phyloP scores from a whole-genome alignment of 2,329 filamentous ascomycete genomes.

The Westerdykella aurantiaca region DNA sequence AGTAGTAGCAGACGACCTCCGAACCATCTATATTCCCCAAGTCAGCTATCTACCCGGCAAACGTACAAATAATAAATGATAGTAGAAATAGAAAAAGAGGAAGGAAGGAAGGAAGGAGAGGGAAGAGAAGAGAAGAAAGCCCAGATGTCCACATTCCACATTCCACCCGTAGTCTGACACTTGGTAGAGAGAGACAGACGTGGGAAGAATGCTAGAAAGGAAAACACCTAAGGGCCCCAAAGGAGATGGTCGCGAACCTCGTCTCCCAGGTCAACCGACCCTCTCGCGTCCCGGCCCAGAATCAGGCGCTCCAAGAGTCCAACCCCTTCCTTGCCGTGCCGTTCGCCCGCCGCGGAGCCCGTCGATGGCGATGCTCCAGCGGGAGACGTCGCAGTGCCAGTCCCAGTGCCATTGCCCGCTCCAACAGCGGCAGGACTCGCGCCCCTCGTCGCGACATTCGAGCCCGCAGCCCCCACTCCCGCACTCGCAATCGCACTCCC shows the following conservation, averaged over 20 bases:
- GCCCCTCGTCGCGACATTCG: conserved; percentile 27
- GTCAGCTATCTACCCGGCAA: no score
- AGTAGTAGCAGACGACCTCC: no score
- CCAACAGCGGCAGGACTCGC: conserved; percentile 25
- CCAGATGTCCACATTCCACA: conserved; percentile 8
- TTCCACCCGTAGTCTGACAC: no score
- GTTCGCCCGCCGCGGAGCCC: neutral
- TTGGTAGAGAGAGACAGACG: conserved; percentile 19
- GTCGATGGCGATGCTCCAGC: neutral
- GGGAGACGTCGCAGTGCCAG: conserved; percentile 3
- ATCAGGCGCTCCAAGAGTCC: conserved; percentile 21
- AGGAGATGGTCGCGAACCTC: conserved; percentile 44
- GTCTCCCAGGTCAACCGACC: conserved; percentile 10
- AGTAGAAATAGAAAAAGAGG: neutral
- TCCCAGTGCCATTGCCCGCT: conserved; percentile 10
- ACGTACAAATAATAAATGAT: neutral
- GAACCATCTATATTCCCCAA: no score
- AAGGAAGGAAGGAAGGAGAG: neutral
- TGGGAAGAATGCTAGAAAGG: conserved; percentile 22
- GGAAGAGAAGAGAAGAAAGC: conserved; percentile 3
- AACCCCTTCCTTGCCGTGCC: conserved; percentile 4
- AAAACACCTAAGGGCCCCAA: conserved; percentile 36
- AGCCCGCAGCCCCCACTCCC: conserved; percentile 6
- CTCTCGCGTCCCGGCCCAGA: neutral
- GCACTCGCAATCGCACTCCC: no score